A percentile compares a stretch with the other conserved stretches of the same genome.
Evolutionary conservation across 345 rosid species (phyloP).

Genomic region (Linum trigynum): DNA sequence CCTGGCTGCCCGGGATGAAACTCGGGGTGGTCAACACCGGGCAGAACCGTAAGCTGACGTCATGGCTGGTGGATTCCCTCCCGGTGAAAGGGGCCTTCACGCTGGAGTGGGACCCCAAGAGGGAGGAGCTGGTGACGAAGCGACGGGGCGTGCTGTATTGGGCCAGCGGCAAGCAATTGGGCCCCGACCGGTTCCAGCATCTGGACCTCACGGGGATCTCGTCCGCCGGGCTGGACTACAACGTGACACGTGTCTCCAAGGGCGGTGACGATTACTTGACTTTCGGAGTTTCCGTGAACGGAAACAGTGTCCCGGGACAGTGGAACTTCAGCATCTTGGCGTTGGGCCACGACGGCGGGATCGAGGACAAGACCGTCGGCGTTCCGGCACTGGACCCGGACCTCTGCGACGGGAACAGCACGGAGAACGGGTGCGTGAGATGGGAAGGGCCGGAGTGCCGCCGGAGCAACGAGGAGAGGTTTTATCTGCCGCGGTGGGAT

Average conservation of each 20-base stretch:
- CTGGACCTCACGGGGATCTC: not conserved
- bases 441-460: conserved; percentile 4
- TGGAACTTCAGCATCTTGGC: not conserved
- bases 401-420: conserved; percentile 3
- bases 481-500: not conserved
- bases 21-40: not conserved
- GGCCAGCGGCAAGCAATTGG: not conserved
- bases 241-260: not conserved
- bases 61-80: not conserved
- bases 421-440: not conserved
- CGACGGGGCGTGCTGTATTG: conserved; percentile 1
- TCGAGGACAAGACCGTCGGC: not conserved
- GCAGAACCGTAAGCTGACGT: not conserved
- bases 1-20: conserved; percentile 11
- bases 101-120: conserved; percentile 2
- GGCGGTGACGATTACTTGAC: not conserved
- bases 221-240: not conserved
- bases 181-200: not conserved
- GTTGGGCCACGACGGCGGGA: not conserved
- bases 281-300: not conserved
- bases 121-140: not conserved
- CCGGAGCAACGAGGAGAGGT: not conserved
- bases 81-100: conserved; percentile 5
- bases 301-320: not conserved
- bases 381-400: not conserved